phyloP scores from a whole-genome alignment of 2,329 filamentous ascomycete genomes.

The Fusarium sp. region DNA sequence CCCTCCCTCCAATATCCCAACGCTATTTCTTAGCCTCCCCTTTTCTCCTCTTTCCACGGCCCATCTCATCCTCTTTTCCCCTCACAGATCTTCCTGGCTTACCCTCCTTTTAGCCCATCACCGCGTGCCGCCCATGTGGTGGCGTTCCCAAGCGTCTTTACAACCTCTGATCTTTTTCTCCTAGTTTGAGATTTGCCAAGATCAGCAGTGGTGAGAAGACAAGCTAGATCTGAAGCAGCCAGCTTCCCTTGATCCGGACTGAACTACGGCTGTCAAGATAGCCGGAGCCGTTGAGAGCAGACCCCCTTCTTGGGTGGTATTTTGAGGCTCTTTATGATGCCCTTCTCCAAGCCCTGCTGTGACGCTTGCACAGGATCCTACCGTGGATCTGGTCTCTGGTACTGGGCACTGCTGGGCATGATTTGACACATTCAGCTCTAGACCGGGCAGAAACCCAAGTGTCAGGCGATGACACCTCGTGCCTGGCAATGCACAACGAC shows the following conservation, averaged over 20 bases:
- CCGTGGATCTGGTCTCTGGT: constrained; percentile 11
- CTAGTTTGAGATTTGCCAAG: neutral
- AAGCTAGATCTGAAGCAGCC: constrained; percentile 38
- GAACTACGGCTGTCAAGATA: constrained; percentile 42
- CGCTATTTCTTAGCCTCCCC: constrained; percentile 8
- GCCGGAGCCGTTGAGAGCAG: constrained; percentile 40
- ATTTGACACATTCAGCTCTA: constrained; percentile 1
- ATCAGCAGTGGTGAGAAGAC: neutral
- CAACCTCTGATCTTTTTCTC: neutral
- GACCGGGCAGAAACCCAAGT: constrained; percentile 14
- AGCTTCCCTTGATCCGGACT: constrained; percentile 39
- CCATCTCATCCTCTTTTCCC: constrained; percentile 5
- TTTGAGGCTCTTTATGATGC: constrained; percentile 19
- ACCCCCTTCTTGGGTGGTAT: constrained; percentile 9
- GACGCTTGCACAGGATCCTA: neutral
- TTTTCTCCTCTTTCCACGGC: neutral
- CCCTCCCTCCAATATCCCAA: neutral
- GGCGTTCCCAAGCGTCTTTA: constrained; percentile 30
- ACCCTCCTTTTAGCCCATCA: constrained; percentile 20
- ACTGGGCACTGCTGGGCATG: constrained; percentile 1
- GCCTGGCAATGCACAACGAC: constrained; percentile 9
- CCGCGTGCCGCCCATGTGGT: constrained; percentile 43
- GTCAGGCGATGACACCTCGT: constrained; percentile 18
- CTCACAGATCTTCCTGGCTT: constrained; percentile 7
- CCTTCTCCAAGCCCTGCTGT: constrained; percentile 10